These are phyloP conservation scores for Dryas drummondii DNA, from an alignment of 306 rosid genomes.

Conservation along the genomic window DNA sequence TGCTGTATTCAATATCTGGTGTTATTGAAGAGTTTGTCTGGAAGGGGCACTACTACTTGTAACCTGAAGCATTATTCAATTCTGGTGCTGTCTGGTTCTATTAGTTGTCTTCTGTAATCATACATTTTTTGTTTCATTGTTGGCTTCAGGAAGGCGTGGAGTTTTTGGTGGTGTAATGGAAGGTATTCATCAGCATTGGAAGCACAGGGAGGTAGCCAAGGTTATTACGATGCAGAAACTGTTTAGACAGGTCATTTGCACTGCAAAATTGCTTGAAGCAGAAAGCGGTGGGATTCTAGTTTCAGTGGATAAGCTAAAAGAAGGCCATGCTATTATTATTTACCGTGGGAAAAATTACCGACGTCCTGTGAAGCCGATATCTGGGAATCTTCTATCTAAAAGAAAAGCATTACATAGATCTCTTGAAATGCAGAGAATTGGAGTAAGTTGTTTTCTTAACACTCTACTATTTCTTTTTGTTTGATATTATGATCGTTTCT, in stretches of 20 bases:
- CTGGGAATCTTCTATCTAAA: conserved; percentile 63
- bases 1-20: not conserved
- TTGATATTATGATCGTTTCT: conserved; percentile 8
- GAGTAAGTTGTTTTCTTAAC: conserved; percentile 49
- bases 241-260: conserved; percentile 50
- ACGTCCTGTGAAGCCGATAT: conserved; percentile 39
- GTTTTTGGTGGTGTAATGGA: conserved; percentile 79
- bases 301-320: conserved; percentile 73
- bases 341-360: conserved; percentile 86
- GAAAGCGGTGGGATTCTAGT: conserved; percentile 83
- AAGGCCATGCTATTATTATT: conserved; percentile 72
- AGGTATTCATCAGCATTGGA: conserved; percentile 87
- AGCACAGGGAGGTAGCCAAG: conserved; percentile 84
- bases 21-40: not conserved
- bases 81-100: not conserved
- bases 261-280: conserved; percentile 63
- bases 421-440: conserved; percentile 79
- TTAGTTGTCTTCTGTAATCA: conserved; percentile 8
- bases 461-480: conserved; percentile 19
- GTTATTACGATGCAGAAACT: conserved; percentile 78
- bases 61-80: not conserved
- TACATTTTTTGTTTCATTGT: conserved; percentile 14
- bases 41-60: not conserved
- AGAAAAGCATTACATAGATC: conserved; percentile 70
- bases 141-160: conserved; percentile 77